Evolutionary conservation across 2,329 filamentous ascomycete species (phyloP).

Genomic region (Cladophialophora exuberans): DNA sequence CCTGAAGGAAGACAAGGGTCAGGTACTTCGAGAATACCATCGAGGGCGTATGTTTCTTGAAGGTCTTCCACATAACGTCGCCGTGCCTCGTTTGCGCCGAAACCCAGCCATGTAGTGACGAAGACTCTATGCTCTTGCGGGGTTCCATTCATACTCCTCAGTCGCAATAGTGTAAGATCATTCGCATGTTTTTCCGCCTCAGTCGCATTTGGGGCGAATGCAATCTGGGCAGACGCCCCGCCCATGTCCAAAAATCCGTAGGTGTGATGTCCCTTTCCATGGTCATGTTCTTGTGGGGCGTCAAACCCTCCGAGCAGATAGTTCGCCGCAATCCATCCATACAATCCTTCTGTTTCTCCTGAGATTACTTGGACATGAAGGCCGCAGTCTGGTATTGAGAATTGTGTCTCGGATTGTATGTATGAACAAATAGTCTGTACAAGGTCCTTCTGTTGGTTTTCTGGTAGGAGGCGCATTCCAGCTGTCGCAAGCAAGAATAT

Average conservation of each 20-base stretch:
- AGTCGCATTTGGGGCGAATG: constrained; percentile 91
- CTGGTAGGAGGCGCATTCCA: constrained; percentile 84
- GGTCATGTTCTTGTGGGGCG: constrained; percentile 68
- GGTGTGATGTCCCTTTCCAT: constrained; percentile 87
- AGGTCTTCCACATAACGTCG: constrained; percentile 79
- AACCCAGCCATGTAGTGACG: constrained; percentile 94
- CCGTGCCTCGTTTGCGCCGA: constrained; percentile 93
- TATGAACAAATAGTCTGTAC: constrained; percentile 82
- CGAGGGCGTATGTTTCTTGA: constrained; percentile 65
- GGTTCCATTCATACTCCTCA: constrained; percentile 80
- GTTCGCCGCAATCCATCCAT: constrained; percentile 97
- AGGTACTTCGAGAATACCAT: constrained; percentile 68
- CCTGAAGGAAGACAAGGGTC: constrained; percentile 89
- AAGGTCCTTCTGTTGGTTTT: constrained; percentile 71
- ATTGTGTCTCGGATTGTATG: constrained; percentile 73
- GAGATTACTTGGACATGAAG: constrained; percentile 92
- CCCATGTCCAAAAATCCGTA: constrained; percentile 99
- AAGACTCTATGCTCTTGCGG: constrained; percentile 85
- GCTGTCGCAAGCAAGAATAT: constrained; percentile 95
- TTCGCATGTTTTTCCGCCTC: constrained; percentile 88
- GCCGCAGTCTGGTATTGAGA: constrained; percentile 86
- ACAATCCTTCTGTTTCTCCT: constrained; percentile 92
- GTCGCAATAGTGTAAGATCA: constrained; percentile 81
- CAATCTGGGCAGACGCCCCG: constrained; percentile 94
- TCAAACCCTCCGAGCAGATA: constrained; percentile 93